phyloP scores from a whole-genome alignment of 208 protist species.

The Acanthamoeba quina region DNA sequence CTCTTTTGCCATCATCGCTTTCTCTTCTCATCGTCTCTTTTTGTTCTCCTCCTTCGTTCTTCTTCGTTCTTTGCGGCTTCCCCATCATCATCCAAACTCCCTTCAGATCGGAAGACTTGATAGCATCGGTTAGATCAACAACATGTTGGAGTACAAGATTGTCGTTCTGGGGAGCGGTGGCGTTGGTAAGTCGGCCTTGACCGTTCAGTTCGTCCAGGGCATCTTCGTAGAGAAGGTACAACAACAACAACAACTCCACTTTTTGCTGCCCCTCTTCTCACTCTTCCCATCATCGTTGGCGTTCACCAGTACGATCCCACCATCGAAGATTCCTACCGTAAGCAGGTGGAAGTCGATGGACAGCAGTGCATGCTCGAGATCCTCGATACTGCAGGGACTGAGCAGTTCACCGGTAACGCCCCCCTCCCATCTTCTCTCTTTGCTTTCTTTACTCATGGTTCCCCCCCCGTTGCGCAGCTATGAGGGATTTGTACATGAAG shows the following conservation, averaged over 20 bases:
- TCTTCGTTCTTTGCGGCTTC: neutral
- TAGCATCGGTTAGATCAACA: neutral
- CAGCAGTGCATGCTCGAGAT: conserved; percentile 90
- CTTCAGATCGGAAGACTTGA: neutral
- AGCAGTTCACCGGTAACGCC: conserved; percentile 49
- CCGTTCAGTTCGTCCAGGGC: conserved; percentile 75
- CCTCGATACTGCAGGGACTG: conserved; percentile 84
- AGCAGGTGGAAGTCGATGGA: conserved; percentile 88
- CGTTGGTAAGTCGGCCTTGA: conserved; percentile 85
- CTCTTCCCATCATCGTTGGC: too few species aligned
- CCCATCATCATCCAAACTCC: neutral
- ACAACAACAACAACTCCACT: neutral
- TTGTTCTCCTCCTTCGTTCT: neutral
- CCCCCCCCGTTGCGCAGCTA: conserved; percentile 81
- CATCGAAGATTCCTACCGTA: conserved; percentile 86
- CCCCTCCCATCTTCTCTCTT: conserved; percentile 75
- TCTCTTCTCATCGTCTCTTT: neutral
- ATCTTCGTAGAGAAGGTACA: conserved; percentile 83
- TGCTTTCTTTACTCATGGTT: conserved; percentile 78
- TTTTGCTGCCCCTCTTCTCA: conserved; percentile 67
- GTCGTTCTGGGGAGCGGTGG: conserved; percentile 89
- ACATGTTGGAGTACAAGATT: conserved; percentile 84
- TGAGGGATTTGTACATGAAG: conserved; percentile 92
- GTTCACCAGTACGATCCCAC: conserved; percentile 83
- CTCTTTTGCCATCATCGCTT: neutral